Conservation (phyloP, 2,329 filamentous ascomycete species). For the Nothophoma quercina region DNA sequence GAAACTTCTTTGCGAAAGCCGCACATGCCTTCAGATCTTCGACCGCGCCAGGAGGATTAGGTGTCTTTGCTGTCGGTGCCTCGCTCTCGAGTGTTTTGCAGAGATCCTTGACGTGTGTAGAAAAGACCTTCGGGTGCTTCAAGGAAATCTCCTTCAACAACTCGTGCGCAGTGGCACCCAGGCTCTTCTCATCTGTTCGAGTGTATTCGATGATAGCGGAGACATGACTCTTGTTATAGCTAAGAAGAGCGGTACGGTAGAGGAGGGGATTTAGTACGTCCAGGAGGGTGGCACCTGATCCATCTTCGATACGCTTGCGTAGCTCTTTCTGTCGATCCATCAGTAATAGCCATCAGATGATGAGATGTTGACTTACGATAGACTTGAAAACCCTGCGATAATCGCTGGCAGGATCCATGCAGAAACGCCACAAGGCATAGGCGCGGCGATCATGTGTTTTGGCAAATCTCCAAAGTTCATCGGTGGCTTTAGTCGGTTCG, state of each 20-base stretch:
- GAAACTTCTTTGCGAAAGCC: constrained; percentile 86
- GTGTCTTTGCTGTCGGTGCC: constrained; percentile 72
- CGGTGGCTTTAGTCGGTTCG: constrained; percentile 73
- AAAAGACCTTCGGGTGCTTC: constrained; percentile 87
- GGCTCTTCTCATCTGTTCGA: constrained; percentile 79
- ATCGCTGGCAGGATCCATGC: constrained; percentile 84
- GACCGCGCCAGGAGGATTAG: constrained; percentile 77
- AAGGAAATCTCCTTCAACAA: constrained; percentile 92
- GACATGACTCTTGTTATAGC: constrained; percentile 95
- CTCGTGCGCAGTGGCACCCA: constrained; percentile 83
- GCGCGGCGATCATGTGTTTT: constrained; percentile 88
- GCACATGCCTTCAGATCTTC: constrained; percentile 94
- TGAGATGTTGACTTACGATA: constrained; percentile 56
- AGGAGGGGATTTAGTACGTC: constrained; percentile 84
- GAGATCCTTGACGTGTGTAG: constrained; percentile 88
- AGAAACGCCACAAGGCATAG: constrained; percentile 88
- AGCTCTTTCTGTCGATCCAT: constrained; percentile 70
- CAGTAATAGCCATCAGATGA: constrained; percentile 7
- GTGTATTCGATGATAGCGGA: constrained; percentile 88
- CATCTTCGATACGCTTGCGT: constrained; percentile 77
- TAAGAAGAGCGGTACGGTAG: constrained; percentile 81
- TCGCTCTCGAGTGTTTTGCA: constrained; percentile 85
- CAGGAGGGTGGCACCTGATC: constrained; percentile 68
- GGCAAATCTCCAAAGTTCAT: constrained; percentile 88
- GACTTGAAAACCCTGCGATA: constrained; percentile 91